These are phyloP conservation scores for Syzygium grande DNA, from an alignment of 345 rosid genomes.

Conservation along the genomic window DNA sequence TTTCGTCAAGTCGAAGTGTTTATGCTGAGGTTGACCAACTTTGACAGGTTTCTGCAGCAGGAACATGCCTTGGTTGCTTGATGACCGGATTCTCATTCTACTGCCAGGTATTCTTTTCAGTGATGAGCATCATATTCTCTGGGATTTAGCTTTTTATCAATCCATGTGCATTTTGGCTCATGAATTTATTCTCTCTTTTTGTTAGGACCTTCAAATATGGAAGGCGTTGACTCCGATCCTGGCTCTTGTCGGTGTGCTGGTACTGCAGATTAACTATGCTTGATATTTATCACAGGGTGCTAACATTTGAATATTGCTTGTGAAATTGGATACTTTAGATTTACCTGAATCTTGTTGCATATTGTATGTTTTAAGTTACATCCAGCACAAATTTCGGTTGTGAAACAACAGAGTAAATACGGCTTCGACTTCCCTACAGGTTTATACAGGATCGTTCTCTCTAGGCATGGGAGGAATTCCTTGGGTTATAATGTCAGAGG, in stretches of 20 bases:
- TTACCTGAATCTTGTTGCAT: neutral
- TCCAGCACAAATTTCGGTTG: neutral
- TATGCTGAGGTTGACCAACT: neutral
- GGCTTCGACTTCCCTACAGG: neutral
- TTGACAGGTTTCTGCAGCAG: conserved; percentile 70
- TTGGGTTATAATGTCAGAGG: conserved; percentile 85
- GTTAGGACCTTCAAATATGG: conserved; percentile 43
- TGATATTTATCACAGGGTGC: neutral
- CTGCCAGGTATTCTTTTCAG: conserved; percentile 26
- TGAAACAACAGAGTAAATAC: neutral
- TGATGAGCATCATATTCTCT: neutral
- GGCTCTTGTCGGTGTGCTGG: conserved; percentile 48
- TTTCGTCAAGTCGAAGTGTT: neutral
- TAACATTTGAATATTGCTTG: neutral
- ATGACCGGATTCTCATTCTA: conserved; percentile 47
- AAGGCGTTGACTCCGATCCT: conserved; percentile 28
- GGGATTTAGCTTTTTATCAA: neutral
- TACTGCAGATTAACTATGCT: conserved; percentile 7
- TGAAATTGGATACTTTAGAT: neutral
- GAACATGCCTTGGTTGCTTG: conserved; percentile 75
- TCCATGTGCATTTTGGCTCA: neutral
- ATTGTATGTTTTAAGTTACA: neutral
- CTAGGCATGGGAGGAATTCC: conserved; percentile 76
- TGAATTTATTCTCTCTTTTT: neutral
- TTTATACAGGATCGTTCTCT: conserved; percentile 35